These are phyloP conservation scores for Pythium plurisporium DNA, from an alignment of 352 stramenopile species.

Conservation along the genomic window DNA sequence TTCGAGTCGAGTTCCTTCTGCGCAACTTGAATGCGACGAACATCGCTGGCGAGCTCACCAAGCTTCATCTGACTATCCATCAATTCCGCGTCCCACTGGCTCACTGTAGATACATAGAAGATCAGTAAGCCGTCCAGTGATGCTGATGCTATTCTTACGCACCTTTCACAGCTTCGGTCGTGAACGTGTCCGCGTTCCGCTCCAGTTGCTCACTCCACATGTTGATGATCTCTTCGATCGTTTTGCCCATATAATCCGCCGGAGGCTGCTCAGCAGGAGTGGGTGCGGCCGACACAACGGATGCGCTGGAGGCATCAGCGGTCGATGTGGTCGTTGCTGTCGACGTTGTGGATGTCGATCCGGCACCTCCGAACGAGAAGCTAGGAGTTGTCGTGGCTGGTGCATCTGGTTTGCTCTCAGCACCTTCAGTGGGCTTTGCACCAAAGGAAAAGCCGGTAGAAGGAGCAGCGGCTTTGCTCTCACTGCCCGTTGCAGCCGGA, in stretches of 20 bases:
- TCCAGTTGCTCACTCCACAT: slow-evolving; percentile 87
- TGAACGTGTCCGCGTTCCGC: slow-evolving; percentile 82
- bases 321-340: slow-evolving; percentile 16
- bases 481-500: slow-evolving; percentile 4
- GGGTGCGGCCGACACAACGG: slow-evolving; percentile 17
- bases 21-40: slow-evolving; percentile 79
- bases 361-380: slow-evolving; percentile 27
- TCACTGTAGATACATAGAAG: too few species aligned
- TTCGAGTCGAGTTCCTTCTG: slow-evolving; percentile 86
- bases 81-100: slow-evolving; percentile 77
- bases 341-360: slow-evolving; percentile 7
- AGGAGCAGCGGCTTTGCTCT: slow-evolving; percentile 11
- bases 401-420: slow-evolving; percentile 9
- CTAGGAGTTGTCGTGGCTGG: slow-evolving; percentile 5
- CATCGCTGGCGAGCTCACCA: slow-evolving; percentile 76
- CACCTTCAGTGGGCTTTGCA: slow-evolving; percentile 10
- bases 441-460: slow-evolving; percentile 20
- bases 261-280: slow-evolving; percentile 60
- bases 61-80: slow-evolving; percentile 86
- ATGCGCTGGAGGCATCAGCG: slow-evolving; percentile 18
- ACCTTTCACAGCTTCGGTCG: slow-evolving; percentile 85
- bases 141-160: too few species aligned
- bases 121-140: too few species aligned
- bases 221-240: slow-evolving; percentile 89
- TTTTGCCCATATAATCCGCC: slow-evolving; percentile 82